A percentile compares a stretch with the other conserved stretches of the same genome.
Conservation (phyloP, 108 stramenopile species). For the Schizochytrium sp. region DNA sequence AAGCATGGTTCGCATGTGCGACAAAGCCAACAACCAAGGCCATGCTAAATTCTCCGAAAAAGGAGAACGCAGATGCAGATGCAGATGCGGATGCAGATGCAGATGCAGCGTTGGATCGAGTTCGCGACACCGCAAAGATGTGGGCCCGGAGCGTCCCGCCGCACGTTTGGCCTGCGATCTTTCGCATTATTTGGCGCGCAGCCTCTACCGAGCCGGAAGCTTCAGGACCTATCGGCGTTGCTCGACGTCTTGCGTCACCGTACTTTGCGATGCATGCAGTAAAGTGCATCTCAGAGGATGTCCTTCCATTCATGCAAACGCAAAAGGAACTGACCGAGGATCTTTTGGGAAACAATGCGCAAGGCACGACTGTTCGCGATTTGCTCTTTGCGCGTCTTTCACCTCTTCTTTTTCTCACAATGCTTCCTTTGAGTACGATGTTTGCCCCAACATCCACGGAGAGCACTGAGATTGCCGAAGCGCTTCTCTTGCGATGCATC, state of each 20-base stretch:
- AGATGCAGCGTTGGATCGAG: neutral
- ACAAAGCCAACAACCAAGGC: neutral
- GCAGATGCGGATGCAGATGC: neutral
- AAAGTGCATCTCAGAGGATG: neutral
- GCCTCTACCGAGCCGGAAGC: neutral
- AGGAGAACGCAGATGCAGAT: neutral
- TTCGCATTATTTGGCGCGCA: neutral
- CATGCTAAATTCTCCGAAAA: neutral
- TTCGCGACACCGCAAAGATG: neutral
- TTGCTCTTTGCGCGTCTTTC: neutral
- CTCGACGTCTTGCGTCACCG: neutral
- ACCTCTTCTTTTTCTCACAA: neutral
- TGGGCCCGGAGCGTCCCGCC: neutral
- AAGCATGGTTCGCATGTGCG: neutral
- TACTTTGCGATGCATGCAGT: neutral
- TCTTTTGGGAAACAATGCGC: neutral
- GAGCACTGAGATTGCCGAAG: neutral
- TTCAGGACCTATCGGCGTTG: neutral
- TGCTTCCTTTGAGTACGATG: neutral
- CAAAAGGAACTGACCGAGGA: neutral
- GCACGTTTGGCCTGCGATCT: neutral
- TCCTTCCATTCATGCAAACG: neutral
- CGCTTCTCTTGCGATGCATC: neutral
- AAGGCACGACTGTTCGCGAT: neutral
- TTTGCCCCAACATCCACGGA: neutral